phyloP scores from a whole-genome alignment of 148 eudicot species.

The Simmondsia chinensis region DNA sequence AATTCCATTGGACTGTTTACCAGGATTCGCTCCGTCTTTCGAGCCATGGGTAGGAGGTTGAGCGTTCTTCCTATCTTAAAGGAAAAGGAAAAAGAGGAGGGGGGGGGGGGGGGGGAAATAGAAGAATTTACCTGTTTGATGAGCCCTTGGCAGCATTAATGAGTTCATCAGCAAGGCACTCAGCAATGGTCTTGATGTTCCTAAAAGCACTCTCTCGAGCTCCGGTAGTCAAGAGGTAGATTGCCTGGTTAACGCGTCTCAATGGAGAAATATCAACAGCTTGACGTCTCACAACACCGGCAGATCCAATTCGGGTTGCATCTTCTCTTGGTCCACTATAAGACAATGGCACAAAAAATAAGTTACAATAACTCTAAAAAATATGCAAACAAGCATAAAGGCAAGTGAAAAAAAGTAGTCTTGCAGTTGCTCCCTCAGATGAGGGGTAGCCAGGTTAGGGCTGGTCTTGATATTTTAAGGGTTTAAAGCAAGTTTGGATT shows the following conservation, averaged over 20 bases:
- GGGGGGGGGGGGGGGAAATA: background rate
- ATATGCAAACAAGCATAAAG: no score
- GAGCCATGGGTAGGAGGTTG: no score
- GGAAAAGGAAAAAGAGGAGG: background rate
- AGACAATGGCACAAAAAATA: background rate
- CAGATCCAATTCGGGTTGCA: constrained; percentile 30
- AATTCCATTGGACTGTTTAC: no score
- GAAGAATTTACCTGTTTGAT: constrained; percentile 18
- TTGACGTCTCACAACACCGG: constrained; percentile 35
- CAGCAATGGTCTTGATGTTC: constrained; percentile 29
- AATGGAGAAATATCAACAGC: constrained; percentile 31
- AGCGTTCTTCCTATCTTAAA: background rate
- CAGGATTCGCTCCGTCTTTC: no score
- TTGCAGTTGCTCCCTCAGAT: no score
- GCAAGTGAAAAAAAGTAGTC: no score
- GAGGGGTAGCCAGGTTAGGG: no score
- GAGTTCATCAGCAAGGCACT: constrained; percentile 28
- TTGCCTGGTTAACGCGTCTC: constrained; percentile 27
- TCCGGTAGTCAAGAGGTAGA: constrained; percentile 22
- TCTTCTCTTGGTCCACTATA: constrained; percentile 27
- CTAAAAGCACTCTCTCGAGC: constrained; percentile 33
- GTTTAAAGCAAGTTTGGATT: no score
- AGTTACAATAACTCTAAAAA: no score
- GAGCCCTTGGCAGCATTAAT: constrained; percentile 32
- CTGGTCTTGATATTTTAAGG: no score